These are phyloP conservation scores for Sclerotinia glacialis DNA, from an alignment of 2,329 filamentous ascomycete genomes.

Conservation along the genomic window DNA sequence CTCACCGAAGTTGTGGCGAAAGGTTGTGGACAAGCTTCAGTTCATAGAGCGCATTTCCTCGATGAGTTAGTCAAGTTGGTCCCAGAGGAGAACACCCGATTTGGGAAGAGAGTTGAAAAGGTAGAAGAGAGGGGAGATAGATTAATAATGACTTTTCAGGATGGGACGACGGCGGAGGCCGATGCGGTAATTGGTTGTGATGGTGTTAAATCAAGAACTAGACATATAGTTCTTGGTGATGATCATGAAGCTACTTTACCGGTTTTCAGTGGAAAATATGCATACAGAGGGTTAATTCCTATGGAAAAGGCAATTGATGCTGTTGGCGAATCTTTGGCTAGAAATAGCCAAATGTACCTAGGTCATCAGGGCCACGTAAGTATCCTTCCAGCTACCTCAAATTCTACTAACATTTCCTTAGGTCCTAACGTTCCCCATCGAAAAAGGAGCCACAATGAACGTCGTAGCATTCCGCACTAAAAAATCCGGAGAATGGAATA, in stretches of 20 bases:
- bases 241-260: constrained; percentile 46
- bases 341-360: constrained; percentile 52
- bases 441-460: constrained; percentile 56
- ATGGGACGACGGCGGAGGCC: constrained; percentile 42
- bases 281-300: constrained; percentile 58
- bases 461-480: constrained; percentile 41
- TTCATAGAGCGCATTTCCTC: constrained; percentile 38
- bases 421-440: constrained; percentile 41
- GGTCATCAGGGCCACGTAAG: constrained; percentile 53
- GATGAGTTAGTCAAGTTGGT: constrained; percentile 41
- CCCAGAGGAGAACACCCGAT: constrained; percentile 40
- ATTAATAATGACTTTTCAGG: constrained; percentile 43
- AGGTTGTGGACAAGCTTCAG: constrained; percentile 32
- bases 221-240: constrained; percentile 50
- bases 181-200: constrained; percentile 25
- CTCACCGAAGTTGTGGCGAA: constrained; percentile 29
- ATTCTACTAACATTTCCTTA: neutral
- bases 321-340: constrained; percentile 48
- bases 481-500: constrained; percentile 40
- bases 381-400: constrained; percentile 54
- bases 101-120: constrained; percentile 41
- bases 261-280: constrained; percentile 54
- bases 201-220: constrained; percentile 48
- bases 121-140: constrained; percentile 35
- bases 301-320: constrained; percentile 51